These are phyloP conservation scores for Microdochium trichocladiopsis DNA, from an alignment of 2,329 filamentous ascomycete genomes.

Conservation along the genomic window DNA sequence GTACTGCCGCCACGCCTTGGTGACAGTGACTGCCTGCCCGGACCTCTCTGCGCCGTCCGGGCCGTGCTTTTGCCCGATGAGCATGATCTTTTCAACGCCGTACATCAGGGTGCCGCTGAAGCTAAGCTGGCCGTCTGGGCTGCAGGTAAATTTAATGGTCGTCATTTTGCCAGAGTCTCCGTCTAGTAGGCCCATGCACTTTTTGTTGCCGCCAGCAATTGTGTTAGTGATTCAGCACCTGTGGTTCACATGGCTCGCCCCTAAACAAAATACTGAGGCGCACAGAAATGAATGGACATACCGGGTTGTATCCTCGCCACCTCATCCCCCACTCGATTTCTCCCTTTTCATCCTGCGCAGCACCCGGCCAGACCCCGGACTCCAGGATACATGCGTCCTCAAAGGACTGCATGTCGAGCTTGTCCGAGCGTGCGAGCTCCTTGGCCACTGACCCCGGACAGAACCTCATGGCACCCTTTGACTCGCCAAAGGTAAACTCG, in stretches of 20 bases:
- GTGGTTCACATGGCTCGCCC: no score
- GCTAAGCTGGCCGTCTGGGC: not conserved
- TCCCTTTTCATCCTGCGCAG: not conserved
- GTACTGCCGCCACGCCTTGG: not conserved
- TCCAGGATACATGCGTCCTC: slow-evolving; percentile 5
- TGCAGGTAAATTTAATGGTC: not conserved
- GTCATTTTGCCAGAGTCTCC: not conserved
- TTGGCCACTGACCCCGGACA: not conserved
- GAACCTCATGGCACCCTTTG: slow-evolving; percentile 3
- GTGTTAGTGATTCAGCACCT: no score
- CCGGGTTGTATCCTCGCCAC: slow-evolving; percentile 4
- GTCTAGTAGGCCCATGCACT: not conserved
- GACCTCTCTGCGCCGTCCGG: not conserved
- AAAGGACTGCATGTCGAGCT: not conserved
- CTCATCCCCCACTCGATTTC: slow-evolving; percentile 4
- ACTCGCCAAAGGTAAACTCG: slow-evolving; percentile 1
- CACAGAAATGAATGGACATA: not conserved
- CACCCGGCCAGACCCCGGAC: slow-evolving; percentile 4
- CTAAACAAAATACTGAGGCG: no score
- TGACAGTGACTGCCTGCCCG: not conserved
- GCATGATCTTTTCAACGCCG: not conserved
- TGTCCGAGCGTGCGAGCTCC: not conserved
- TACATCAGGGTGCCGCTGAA: not conserved
- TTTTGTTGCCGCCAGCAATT: no score
- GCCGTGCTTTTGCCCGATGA: not conserved